Percentiles rank a stretch among this genome's conserved stretches.
phyloP scores from a whole-genome alignment of 2,329 filamentous ascomycete species.

The Pseudovirgaria hyperparasitica region DNA sequence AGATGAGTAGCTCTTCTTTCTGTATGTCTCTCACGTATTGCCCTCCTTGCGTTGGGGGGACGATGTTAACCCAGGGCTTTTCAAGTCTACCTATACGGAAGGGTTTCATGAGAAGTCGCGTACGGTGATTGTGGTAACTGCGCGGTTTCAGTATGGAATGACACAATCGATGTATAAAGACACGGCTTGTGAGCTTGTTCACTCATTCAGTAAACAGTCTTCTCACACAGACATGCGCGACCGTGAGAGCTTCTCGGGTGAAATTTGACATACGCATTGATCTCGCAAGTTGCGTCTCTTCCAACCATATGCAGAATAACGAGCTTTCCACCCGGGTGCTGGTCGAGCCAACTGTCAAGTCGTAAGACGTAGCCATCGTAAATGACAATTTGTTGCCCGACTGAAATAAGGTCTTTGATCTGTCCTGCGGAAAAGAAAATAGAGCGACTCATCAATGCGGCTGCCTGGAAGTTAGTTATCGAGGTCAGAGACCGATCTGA shows the following conservation, averaged over 20 bases:
- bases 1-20: constrained; percentile 1
- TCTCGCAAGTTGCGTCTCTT: constrained; percentile 46
- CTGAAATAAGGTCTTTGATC: constrained; percentile 40
- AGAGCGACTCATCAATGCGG: constrained; percentile 20
- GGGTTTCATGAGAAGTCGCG: constrained; percentile 44
- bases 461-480: too few species aligned
- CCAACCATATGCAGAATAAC: constrained; percentile 51
- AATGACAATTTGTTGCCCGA: constrained; percentile 44
- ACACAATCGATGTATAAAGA: neutral
- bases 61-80: constrained; percentile 44
- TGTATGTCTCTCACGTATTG: constrained; percentile 20
- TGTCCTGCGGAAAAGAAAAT: constrained; percentile 30
- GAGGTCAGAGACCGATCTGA: too few species aligned
- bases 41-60: constrained; percentile 45
- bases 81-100: constrained; percentile 46
- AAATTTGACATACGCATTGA: constrained; percentile 46
- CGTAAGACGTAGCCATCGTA: constrained; percentile 41
- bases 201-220: too few species aligned
- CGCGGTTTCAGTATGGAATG: constrained; percentile 1
- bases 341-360: constrained; percentile 45
- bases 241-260: too few species aligned
- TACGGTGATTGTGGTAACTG: constrained; percentile 45
- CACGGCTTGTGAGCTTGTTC: too few species aligned
- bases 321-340: constrained; percentile 46
- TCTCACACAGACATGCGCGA: neutral